Evolutionary conservation across 768 basidiomycete species (phyloP), one percentile per base, ranked within the genome.

Genomic region (Dictyophora rubrovolvata): DNA sequence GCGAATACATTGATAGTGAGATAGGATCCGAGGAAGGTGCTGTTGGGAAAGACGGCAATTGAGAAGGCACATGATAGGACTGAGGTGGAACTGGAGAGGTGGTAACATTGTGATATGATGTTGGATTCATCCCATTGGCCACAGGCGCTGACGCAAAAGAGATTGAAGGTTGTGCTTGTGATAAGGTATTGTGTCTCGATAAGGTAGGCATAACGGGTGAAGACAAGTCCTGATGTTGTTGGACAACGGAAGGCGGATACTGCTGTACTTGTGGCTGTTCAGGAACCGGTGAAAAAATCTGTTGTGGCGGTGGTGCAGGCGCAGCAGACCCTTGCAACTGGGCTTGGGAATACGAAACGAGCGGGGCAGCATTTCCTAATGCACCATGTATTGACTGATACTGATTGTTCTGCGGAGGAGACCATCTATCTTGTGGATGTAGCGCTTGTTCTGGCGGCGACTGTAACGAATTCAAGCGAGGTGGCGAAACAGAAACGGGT

Each of bases 11-110:
- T 23, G 78, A 69, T 67, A 78, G 81, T 5, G 73, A 55, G 66
- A 83, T 81, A 1, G 87, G 85, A 8, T 74, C 68, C 12, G 73
- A 72, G 4, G 83, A 85, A 5, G 87, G 87, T 6, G 73, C 86
- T 28, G 73, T 73, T 0, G 87, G 87, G 70, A 89, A 87, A 54
- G 78, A 76, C 0, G 86, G 80, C 6, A 87, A 69, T 28, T 69
- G 55, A 34, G 16, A 35, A 28, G 34, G 50, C 22, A 52, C 10
- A 54, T 35, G 12, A 42, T 42, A 42, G 12, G 42, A n/a, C n/a
- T 42, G 42, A 3, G 12, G 42, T 42, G 42, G 42, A n/a, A n/a
- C 42, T 42, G 42, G 22, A 35, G 54, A 48, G 14, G 46, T 42
- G 34, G 37, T 16, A 5, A 48, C 16, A 18, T 33, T 56, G n/a